Conservation (phyloP, 176 grass and related monocot genomes). For the Cenchrus purpureus region DNA sequence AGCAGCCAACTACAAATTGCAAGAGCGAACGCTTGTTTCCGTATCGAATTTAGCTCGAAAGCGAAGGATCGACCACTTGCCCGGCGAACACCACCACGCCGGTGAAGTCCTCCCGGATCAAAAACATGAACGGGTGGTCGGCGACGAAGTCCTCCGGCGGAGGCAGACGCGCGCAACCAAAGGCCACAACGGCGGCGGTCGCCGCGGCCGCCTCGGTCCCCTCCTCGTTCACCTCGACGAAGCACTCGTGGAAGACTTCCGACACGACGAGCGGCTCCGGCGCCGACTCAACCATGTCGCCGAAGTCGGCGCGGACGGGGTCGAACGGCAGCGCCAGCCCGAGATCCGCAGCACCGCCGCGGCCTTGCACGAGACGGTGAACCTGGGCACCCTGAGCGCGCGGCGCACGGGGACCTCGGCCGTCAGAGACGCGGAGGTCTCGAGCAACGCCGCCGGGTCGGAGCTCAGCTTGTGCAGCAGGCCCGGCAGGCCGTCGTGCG, state of each 20-base stretch:
- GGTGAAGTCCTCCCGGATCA: constrained; percentile 45
- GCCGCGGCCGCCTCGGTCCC: constrained; percentile 61
- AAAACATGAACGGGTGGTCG: constrained; percentile 53
- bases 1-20: background rate
- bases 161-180: background rate
- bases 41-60: background rate
- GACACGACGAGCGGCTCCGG: constrained; percentile 23
- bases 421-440: background rate
- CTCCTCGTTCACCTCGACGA: constrained; percentile 74
- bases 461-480: constrained; percentile 54
- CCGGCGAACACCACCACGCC: constrained; percentile 40
- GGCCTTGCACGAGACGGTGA: constrained; percentile 42
- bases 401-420: constrained; percentile 28
- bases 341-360: constrained; percentile 3
- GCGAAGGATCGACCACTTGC: constrained; percentile 31
- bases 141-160: constrained; percentile 46
- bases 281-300: constrained; percentile 46
- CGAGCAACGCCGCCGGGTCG: constrained; percentile 30
- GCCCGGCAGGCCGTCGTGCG: constrained; percentile 40
- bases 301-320: constrained; percentile 34
- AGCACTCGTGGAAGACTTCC: constrained; percentile 53
- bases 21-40: background rate
- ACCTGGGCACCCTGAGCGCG: constrained; percentile 62
- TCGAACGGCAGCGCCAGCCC: constrained; percentile 54
- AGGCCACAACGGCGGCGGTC: background rate